Evolutionary conservation across 768 basidiomycete species (phyloP), one percentile per base, ranked within the genome.

Genomic region (Mycena rebaudengoi): DNA sequence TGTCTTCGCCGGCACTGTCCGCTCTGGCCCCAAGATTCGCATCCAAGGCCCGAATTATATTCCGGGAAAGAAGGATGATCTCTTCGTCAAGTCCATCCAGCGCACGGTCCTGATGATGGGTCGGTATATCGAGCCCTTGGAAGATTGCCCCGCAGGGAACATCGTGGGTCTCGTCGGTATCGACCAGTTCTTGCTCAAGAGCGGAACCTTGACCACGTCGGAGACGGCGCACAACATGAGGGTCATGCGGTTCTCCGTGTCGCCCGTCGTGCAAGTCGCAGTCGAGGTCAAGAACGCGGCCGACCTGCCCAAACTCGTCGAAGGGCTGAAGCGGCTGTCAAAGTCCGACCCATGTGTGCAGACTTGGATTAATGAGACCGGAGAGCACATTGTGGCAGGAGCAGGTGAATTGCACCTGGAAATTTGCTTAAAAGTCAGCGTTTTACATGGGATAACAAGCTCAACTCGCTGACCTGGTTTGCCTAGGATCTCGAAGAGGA

Each of bases 71-170:
- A 99, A 99, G 85, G 94, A 98, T 0, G 98, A 99, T 79, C 82
- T 98, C 59, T 98, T 98, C 83, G 77, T 98, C 84, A 99, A 99
- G 86, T 92, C 96, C 52, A 90, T 99, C 73, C 98, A 99, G 83
- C 94, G 98, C 65, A 99, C 98, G 41, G 94, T 99, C 46, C 88
- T 99, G 77, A 99, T 99, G 98, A 99, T 99, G 98, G 98, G 98
- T 79, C 95, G 96, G 77, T 91, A 91, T 79, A 91, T 99, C 73
- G 98, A 99, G 77, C 94, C 98, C 62, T 97, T 99, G 71, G 98
- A 99, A 81, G 97, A 99, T 77, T 99, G 98, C 80, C 98, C 98
- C 35, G 90, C 97, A 61, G 98, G 98, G 73, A 99, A 99, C 87
- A 99, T 99, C 72, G 81, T 95, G 71, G 98, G 98, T 87, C 93